These are phyloP conservation scores for Rhodotorula paludigena DNA, from an alignment of 768 basidiomycete species.

Conservation along the genomic window DNA sequence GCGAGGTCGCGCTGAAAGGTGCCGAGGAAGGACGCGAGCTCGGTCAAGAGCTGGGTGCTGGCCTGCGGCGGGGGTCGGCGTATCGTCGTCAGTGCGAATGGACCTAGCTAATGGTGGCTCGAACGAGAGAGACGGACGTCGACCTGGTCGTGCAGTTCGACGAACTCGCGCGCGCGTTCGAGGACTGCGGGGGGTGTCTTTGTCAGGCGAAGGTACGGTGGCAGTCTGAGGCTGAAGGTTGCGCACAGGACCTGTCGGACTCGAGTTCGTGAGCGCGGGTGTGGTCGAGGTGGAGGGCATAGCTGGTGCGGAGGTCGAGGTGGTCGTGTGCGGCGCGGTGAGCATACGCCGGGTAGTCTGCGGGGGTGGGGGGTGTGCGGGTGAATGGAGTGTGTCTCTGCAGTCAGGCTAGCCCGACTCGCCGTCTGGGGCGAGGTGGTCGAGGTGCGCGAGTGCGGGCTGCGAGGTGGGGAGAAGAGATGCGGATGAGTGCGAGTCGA, in stretches of 20 bases:
- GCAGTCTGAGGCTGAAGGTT: too few relatives aligned
- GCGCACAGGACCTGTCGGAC: slow-evolving; percentile 24
- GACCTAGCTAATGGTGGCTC: not conserved
- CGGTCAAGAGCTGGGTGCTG: slow-evolving; percentile 76
- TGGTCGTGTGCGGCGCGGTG: slow-evolving; percentile 1
- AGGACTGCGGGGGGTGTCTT: slow-evolving; percentile 17
- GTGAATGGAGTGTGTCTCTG: not conserved
- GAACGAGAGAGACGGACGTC: slow-evolving; percentile 53
- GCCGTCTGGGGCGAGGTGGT: not conserved
- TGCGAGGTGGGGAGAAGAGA: not conserved
- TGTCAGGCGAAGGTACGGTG: not conserved
- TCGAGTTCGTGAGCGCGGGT: not conserved
- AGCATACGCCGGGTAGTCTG: slow-evolving; percentile 27
- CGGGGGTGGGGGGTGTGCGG: not conserved
- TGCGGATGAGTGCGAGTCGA: slow-evolving; percentile 6
- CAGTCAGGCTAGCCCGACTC: not conserved
- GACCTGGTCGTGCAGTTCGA: slow-evolving; percentile 87
- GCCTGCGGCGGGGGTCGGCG: slow-evolving; percentile 56
- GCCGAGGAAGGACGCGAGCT: slow-evolving; percentile 82
- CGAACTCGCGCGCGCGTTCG: slow-evolving; percentile 58
- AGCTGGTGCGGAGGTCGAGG: slow-evolving; percentile 21
- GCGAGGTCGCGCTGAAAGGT: slow-evolving; percentile 93
- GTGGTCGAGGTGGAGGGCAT: not conserved
- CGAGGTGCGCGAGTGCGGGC: not conserved
- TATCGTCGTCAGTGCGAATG: not conserved